Evolutionary conservation across 768 basidiomycete species (phyloP).

Genomic region (Xanthoconium purpureum): DNA sequence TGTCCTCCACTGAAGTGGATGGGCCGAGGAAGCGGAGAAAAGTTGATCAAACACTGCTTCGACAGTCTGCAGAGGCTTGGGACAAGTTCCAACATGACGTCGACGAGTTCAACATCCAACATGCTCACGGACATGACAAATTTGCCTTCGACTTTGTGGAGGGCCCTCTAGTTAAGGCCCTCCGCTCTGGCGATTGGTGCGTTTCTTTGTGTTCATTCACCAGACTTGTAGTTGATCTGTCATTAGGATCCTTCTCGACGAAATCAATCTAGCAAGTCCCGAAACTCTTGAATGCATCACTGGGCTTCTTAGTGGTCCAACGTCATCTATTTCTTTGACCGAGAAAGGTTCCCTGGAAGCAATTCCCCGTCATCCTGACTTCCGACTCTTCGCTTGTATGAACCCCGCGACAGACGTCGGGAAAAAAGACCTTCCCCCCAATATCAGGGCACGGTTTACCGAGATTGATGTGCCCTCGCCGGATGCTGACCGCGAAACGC

Average conservation of each 20-base stretch:
- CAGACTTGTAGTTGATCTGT: neutral
- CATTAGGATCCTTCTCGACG: conserved; percentile 87
- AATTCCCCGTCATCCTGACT: conserved; percentile 88
- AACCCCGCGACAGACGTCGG: conserved; percentile 99
- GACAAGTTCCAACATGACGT: conserved; percentile 62
- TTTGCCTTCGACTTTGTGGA: conserved; percentile 95
- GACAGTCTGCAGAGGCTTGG: conserved; percentile 59
- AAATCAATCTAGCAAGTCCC: conserved; percentile 90
- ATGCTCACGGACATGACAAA: conserved; percentile 83
- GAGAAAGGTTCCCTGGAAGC: conserved; percentile 91
- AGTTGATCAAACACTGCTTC: conserved; percentile 43
- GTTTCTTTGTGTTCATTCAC: conserved; percentile 25
- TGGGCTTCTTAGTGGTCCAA: conserved; percentile 79
- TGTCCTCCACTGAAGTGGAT: conserved; percentile 37
- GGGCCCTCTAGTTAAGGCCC: conserved; percentile 89
- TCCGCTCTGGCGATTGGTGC: conserved; percentile 88
- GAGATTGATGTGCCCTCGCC: conserved; percentile 95
- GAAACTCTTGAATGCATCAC: conserved; percentile 94
- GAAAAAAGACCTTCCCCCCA: conserved; percentile 93
- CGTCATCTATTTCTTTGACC: conserved; percentile 86
- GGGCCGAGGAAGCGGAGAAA: conserved; percentile 71
- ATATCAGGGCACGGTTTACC: conserved; percentile 88
- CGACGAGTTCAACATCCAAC: conserved; percentile 80
- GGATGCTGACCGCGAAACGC: conserved; percentile 86
- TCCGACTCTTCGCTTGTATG: conserved; percentile 98